Percentiles rank a stretch among this genome's conserved stretches.
Evolutionary conservation across 345 rosid genomes (phyloP).

Genomic region (Balakata baccata): DNA sequence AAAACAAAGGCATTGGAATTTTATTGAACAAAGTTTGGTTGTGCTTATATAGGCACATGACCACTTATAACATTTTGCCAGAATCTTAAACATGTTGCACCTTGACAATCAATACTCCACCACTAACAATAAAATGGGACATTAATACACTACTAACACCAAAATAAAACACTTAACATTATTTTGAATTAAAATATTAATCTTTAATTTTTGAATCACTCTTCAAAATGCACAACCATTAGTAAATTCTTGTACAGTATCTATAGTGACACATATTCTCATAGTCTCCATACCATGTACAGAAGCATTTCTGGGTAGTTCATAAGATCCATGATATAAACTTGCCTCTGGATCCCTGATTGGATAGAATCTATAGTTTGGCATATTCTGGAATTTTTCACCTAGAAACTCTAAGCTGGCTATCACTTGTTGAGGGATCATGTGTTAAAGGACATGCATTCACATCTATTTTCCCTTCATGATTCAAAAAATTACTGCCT

Average conservation of each 20-base stretch:
- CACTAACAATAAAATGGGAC: no score
- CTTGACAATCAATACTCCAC: no score
- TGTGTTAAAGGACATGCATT: conserved; percentile 19
- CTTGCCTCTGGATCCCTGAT: conserved; percentile 12
- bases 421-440: conserved; percentile 27
- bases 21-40: no score
- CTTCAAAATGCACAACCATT: conserved; percentile 6
- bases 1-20: no score
- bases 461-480: conserved; percentile 40
- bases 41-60: no score
- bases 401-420: conserved; percentile 19
- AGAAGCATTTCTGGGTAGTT: conserved; percentile 29
- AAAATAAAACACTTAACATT: no score
- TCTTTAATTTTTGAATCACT: no score
- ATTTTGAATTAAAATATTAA: no score
- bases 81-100: no score
- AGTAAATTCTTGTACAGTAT: conserved; percentile 36
- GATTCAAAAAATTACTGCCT: conserved; percentile 30
- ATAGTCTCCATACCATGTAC: conserved; percentile 38
- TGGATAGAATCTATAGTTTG: conserved; percentile 22
- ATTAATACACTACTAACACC: no score
- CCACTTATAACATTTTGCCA: no score
- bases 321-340: conserved; percentile 20
- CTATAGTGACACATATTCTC: conserved; percentile 48
- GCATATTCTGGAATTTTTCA: conserved; percentile 20